Base-by-base conservation (phyloP, 2,329 filamentous ascomycete genomes). In the Colletotrichum melonis region DNA sequence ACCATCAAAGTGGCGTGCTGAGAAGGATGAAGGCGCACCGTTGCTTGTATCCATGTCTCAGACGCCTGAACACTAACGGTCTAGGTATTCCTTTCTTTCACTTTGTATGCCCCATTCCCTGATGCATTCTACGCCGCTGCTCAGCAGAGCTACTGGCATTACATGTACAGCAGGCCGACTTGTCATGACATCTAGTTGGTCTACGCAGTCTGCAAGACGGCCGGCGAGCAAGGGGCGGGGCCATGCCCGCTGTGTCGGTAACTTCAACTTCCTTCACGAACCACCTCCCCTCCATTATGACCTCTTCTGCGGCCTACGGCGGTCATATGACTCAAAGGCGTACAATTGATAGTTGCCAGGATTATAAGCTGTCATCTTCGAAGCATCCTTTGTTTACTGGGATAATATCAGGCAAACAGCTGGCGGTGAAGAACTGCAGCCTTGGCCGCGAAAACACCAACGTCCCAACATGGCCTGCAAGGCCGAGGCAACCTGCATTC, bases 301-400 rank as follows among this genome's bases (percentile, higher is more conserved):
- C 66, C 46, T 67, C 68, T 42, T 60, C 63, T 42, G 32, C 35
- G 16, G 24, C 68, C 63, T 55, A 11, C 3, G 8, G 63, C 5
- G 19, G 4, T 14, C 32, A 54, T 38, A 46, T 58, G 67, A 70
- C 67, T 59, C 52, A 24, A 63, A 16, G 32, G 9, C 42, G 24
- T 3, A 55, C 3, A 14, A 9, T n/a, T n/a, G 8, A 19, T 22
- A 49, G 19, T 49, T 49, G 42, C 19, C 42, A 49, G 42, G 42
- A 22, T 49, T 19, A 49, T 7, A 22, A 22, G 19, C 42, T 22
- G 42, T 49, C 42, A 22, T 11, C 42, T 22, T 49, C 19, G 42
- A 49, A 22, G 42, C 42, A 49, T 49, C 42, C 54, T 32, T 24
- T 4, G 24, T 11, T 42, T 24, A 19, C 42, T 19, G 4, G 42